phyloP scores from a whole-genome alignment of 1,139 yeast genomes.

The Yamadazyma trypodendri region DNA sequence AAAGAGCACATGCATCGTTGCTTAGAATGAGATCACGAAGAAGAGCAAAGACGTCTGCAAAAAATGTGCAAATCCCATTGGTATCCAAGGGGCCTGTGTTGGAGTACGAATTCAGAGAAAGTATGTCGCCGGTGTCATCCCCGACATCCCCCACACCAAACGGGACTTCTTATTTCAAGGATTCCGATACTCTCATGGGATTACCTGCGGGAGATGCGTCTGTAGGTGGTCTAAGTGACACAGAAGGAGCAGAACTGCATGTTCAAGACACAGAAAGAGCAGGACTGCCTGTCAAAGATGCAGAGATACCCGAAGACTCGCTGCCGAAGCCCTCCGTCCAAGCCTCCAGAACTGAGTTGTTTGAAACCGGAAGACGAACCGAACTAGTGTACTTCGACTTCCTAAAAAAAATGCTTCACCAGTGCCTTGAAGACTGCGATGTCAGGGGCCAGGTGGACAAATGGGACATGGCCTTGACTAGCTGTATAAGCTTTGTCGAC shows the following conservation, averaged over 20 bases:
- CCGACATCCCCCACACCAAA: slow-evolving; percentile 17
- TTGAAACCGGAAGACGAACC: slow-evolving; percentile 8
- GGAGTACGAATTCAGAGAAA: slow-evolving; percentile 14
- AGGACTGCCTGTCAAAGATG: slow-evolving; percentile 7
- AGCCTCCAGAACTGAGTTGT: slow-evolving; percentile 7
- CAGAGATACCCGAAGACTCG: too few relatives aligned
- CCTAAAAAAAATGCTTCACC: slow-evolving; percentile 48
- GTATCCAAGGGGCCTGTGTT: slow-evolving; percentile 24
- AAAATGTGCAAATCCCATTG: slow-evolving; percentile 25
- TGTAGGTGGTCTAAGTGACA: slow-evolving; percentile 10
- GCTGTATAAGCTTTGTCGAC: slow-evolving; percentile 26
- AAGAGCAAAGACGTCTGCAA: slow-evolving; percentile 45
- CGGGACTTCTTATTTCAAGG: slow-evolving; percentile 9
- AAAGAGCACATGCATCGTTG: slow-evolving; percentile 66
- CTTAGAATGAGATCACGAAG: slow-evolving; percentile 62
- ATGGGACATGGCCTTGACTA: slow-evolving; percentile 34
- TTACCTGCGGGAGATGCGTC: slow-evolving; percentile 6
- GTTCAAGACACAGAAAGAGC: too few relatives aligned
- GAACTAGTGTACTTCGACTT: slow-evolving; percentile 21
- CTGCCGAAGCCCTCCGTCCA: too few relatives aligned
- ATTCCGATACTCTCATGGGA: neutral
- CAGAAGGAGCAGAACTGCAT: slow-evolving; percentile 2
- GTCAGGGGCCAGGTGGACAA: slow-evolving; percentile 40
- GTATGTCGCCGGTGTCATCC: slow-evolving; percentile 20
- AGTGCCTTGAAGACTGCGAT: slow-evolving; percentile 62